Conservation (phyloP, 2,329 filamentous ascomycete species). For the Aspergillus unguis region DNA sequence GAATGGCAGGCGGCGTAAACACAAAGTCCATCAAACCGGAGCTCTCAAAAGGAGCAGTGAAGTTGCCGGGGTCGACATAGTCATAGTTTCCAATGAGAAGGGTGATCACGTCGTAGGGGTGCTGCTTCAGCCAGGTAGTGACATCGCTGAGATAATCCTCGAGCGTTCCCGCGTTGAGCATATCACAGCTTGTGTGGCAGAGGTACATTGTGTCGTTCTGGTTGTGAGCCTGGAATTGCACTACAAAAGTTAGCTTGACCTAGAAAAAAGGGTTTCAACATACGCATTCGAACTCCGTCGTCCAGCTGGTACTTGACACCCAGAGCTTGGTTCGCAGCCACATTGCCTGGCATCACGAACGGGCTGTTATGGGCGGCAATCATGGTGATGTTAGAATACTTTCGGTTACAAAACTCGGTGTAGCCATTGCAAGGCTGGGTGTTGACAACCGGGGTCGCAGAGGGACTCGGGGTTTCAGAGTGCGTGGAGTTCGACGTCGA, state of each 20-base stretch:
- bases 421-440: constrained; percentile 78
- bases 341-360: constrained; percentile 67
- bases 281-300: constrained; percentile 63
- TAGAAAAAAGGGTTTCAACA: constrained; percentile 15
- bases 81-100: constrained; percentile 82
- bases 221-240: constrained; percentile 59
- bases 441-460: constrained; percentile 53
- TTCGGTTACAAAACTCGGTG: constrained; percentile 70
- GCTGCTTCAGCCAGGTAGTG: constrained; percentile 65
- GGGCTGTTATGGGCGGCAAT: constrained; percentile 79
- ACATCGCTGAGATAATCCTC: constrained; percentile 69
- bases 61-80: constrained; percentile 63
- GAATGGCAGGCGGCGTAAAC: constrained; percentile 68
- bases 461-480: constrained; percentile 44
- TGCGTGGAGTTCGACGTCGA: constrained; percentile 46
- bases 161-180: constrained; percentile 77
- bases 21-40: constrained; percentile 70
- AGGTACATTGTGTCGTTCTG: constrained; percentile 64
- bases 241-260: constrained; percentile 29
- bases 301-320: constrained; percentile 68
- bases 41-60: constrained; percentile 64
- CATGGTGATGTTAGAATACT: constrained; percentile 78
- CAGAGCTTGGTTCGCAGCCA: constrained; percentile 71
- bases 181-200: constrained; percentile 79
- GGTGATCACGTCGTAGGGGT: constrained; percentile 85